Base-by-base conservation (phyloP, 257 asterid species). In the Avicennia marina region DNA sequence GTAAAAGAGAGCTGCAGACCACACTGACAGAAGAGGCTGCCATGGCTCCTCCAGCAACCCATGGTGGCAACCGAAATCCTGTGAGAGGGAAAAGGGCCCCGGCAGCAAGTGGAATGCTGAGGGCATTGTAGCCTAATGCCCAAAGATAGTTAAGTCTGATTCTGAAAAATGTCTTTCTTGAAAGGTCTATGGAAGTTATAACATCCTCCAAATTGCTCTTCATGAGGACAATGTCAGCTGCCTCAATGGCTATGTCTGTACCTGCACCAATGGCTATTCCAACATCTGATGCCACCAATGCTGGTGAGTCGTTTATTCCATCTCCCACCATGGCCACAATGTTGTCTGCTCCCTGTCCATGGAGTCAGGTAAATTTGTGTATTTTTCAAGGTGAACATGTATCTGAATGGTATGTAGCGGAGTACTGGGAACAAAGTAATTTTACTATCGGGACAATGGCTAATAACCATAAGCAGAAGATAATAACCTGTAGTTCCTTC, bases 21-120 rank as follows among this genome's bases (percentile, higher is more conserved):
- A 90, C 95, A 50, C 93, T 90, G 18, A 90, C 79, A 0, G 97
- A 89, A 15, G 97, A 86, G 2, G 97, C 94, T 6, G 97, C 97
- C 97, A 89, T 89, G 41, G 95, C 95, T 26, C 86, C 95, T n/a
- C 97, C 95, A 1, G 95, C 97, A 36, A 86, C 67, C 97, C 97
- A 89, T 11, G 97, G 97, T 3, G 95, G 97, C 53, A 89, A 61
- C 3, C 94, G 94, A 34, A 86, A 81, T 44, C 94, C 56, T 8
- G 87, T 75, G 11, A 60, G 61, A 0, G 91, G 97, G 69, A 73
- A 89, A 48, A 89, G 85, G 0, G 69, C 84, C 4, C 97, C 97
- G 0, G 94, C 95, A 3, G 95, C 97, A 11, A 86, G 69, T 10
- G 97, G 95, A 43, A 89, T 86, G 39, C 91, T 75, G 3, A 89